Base-by-base conservation (phyloP, 306 rosid genomes). In the Calophaca sinica region DNA sequence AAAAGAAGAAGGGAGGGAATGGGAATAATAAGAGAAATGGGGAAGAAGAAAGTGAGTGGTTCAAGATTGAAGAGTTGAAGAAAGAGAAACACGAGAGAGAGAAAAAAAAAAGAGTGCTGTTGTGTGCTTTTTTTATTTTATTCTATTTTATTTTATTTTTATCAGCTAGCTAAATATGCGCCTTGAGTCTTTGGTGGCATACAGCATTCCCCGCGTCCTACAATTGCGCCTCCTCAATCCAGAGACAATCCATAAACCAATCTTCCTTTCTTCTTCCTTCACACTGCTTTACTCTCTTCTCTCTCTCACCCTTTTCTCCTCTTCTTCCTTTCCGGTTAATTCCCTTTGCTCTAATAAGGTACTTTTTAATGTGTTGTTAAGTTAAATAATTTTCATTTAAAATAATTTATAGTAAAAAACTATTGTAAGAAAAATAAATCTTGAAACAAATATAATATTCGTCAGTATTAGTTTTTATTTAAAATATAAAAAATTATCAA, bases 121-220 rank as follows among this genome's bases (percentile, higher is more conserved):
- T 20, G 26, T 20, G 26, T 20, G 26, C n/a, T n/a, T 20, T 20
- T 20, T 20, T 20, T 20, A 20, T 20, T 20, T 20, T 20, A 20
- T 9, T 33, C n/a, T n/a, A n/a, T n/a, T 33, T 33, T 6, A 26
- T 7, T 6, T 36, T 44, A 8, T 20, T 42, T 61, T 12, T 12
- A n/a, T 5, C 4, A 33, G 36, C 4, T 0, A 35, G 53, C 70
- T 54, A 61, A 70, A 79, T 50, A 36, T 79, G 60, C 61, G 80
- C 0, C 1, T 11, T 2, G 59, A 68, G 76, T 39, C n/a, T 62
- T 62, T 62, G 15, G 45, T 41, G 70, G 36, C 14, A 64, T 20
- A 42, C 26, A 44, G 53, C 33, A 64, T 9, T 42, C 6, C 46
- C 0, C 52, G 70, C 28, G 42, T 64, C 70, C 70, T 8, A 14